Percentiles rank a stretch among this genome's conserved stretches.
Conservation (phyloP, 371 early-diverging fungal genomes). For the Lichtheimia ornata region DNA sequence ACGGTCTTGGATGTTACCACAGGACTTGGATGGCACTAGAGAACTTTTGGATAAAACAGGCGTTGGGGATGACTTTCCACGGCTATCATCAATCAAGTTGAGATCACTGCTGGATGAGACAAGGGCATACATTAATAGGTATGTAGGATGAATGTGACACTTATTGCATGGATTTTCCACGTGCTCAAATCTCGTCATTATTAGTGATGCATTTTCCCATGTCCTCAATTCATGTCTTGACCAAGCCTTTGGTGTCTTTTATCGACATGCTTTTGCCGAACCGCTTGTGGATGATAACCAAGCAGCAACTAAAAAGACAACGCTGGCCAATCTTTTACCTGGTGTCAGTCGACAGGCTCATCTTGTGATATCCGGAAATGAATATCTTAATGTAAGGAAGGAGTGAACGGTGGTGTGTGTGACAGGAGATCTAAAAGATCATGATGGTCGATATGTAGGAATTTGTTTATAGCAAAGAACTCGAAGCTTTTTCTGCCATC, state of each 20-base stretch:
- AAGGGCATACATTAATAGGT: conserved; percentile 77
- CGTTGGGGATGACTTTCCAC: conserved; percentile 3
- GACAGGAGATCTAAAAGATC: not conserved
- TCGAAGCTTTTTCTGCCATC: conserved; percentile 73
- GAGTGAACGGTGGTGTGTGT: not conserved
- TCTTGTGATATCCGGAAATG: conserved; percentile 79
- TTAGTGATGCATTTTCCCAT: conserved; percentile 19
- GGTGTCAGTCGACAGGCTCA: conserved; percentile 77
- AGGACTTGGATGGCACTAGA: too few species aligned
- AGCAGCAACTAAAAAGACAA: conserved; percentile 46
- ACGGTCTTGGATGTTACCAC: too few species aligned
- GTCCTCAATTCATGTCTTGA: conserved; percentile 56
- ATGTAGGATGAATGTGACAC: conserved; percentile 3
- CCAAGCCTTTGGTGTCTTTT: conserved; percentile 12
- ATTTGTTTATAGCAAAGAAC: conserved; percentile 65
- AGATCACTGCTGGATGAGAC: conserved; percentile 75
- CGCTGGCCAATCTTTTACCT: conserved; percentile 80
- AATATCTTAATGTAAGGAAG: conserved; percentile 72
- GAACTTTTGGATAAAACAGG: too few species aligned
- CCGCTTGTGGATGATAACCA: conserved; percentile 14
- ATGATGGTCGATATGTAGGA: conserved; percentile 33
- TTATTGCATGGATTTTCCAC: too few species aligned
- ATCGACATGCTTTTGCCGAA: conserved; percentile 48
- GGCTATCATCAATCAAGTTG: conserved; percentile 40
- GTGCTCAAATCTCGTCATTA: not conserved